Evolutionary conservation across 108 stramenopile species (phyloP), one percentile per base, ranked within the genome.

Genomic region (Nannochloropsis salina): DNA sequence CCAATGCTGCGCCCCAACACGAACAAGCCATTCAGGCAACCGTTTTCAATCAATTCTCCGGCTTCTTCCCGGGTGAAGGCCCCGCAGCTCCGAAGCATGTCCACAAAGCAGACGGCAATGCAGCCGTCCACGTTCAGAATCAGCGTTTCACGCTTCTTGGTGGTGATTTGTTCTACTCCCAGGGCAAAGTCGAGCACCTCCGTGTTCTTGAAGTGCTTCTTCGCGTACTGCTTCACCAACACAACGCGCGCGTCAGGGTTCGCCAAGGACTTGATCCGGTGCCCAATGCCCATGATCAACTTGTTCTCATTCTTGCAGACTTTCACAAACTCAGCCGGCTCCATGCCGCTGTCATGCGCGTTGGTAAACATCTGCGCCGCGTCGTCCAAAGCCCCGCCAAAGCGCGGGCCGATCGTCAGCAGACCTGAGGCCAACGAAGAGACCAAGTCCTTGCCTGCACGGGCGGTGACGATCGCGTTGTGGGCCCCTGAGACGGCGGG

Each of bases 81-180:
- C 10, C 96, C 96, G 84, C 96, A 96, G 61, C 90, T 90, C n/a
- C 96, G 93, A 9, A 96, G 90, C 89, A 96, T 91, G 88, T 96
- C 96, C 42, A 96, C 96, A 85, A 96, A 96, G 91, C 95, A 95
- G 10, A 92, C 95, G 8, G 96, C 96, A 84, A 96, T 95, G 87
- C 94, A 94, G 8, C 96, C 96, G 90, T 96, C 96, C n/a, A 96
- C 96, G 86, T 96, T 96, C 9, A 96, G 90, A 84, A 96, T 96
- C 15, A 96, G 90, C 83, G 93, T 95, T 12, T 94, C 93, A 89
- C 92, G 93, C 92, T 96, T 96, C 90, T 93, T 93, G 11, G 95
- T 95, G 15, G 96, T 96, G 44, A 95, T 92, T 88, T 94, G 93
- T 86, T 96, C 96, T 41, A 96, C 94, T 12, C 92, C 93, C 81